phyloP scores from a whole-genome alignment of 2,329 filamentous ascomycete species.

The Rasamsonia emersonii region DNA sequence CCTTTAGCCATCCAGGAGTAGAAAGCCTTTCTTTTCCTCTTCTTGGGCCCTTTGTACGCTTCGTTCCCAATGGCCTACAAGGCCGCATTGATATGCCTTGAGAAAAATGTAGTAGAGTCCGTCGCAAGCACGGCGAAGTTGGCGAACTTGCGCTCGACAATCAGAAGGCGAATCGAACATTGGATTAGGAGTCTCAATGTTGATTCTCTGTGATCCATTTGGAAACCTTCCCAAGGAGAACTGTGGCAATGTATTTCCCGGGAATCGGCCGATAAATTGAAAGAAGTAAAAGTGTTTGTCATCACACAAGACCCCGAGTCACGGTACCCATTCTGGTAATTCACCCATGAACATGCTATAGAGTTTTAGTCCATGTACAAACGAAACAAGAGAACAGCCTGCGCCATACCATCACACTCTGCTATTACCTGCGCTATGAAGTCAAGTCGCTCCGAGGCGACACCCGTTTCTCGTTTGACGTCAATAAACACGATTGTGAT shows the following conservation, averaged over 20 bases:
- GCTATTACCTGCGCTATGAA: constrained; percentile 1
- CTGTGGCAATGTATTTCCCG: background rate
- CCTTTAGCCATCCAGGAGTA: background rate
- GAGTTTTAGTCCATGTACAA: background rate
- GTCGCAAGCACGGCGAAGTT: background rate
- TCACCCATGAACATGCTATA: constrained; percentile 1
- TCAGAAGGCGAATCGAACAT: background rate
- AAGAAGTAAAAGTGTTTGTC: background rate
- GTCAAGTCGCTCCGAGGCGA: background rate
- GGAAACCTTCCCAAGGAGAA: constrained; percentile 1
- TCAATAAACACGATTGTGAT: constrained; percentile 3
- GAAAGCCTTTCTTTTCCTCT: background rate
- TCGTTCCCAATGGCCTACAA: constrained; percentile 1
- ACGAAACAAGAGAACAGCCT: background rate
- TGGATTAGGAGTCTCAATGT: background rate
- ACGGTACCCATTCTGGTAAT: background rate
- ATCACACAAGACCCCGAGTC: background rate
- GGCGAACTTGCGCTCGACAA: background rate
- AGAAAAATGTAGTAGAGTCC: constrained; percentile 1
- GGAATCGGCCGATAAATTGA: background rate
- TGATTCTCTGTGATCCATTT: too few relatives aligned
- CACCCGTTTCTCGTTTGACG: background rate
- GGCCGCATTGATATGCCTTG: background rate
- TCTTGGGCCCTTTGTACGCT: background rate
- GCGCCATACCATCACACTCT: constrained; percentile 1